Conservation (phyloP, 2,329 filamentous ascomycete genomes). For the Penicillium sp. region DNA sequence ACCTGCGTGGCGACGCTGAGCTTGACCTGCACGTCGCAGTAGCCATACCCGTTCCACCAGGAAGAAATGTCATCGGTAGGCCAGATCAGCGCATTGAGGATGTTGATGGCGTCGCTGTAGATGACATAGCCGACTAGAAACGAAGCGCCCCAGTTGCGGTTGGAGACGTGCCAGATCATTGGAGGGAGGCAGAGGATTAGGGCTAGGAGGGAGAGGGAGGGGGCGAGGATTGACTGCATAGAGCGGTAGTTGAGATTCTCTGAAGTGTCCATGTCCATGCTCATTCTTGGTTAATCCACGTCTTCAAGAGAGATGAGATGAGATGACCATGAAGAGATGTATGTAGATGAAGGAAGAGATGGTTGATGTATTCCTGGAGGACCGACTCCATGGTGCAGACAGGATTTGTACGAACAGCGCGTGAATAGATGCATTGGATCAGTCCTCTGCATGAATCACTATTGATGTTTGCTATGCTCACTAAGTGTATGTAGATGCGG, state of each 20-base stretch:
- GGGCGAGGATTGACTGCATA: constrained; percentile 39
- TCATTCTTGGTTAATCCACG: too few relatives aligned
- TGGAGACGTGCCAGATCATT: constrained; percentile 57
- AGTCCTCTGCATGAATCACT: constrained; percentile 6
- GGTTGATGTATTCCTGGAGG: too few relatives aligned
- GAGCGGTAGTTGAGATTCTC: background rate
- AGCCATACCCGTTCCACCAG: constrained; percentile 57
- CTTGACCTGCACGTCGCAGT: constrained; percentile 64
- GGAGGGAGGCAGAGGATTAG: constrained; percentile 55
- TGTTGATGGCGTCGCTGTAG: constrained; percentile 54
- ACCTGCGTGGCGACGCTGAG: constrained; percentile 52
- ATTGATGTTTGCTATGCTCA: background rate
- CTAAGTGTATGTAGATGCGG: background rate
- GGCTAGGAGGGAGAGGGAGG: constrained; percentile 47
- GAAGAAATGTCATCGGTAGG: constrained; percentile 50
- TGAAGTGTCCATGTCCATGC: background rate
- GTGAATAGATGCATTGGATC: too few relatives aligned
- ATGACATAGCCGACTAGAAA: constrained; percentile 55
- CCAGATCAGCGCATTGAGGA: constrained; percentile 64
- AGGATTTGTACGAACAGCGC: too few relatives aligned
- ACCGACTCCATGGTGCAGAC: too few relatives aligned
- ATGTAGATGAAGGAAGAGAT: too few relatives aligned
- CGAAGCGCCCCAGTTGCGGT: constrained; percentile 58
- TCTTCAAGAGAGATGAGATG: too few relatives aligned
- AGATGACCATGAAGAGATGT: too few relatives aligned